A percentile compares a stretch with the other conserved stretches of the same genome.
These are phyloP conservation scores for Rubroboletus pulcherrimus DNA, from an alignment of 768 basidiomycete genomes.

Conservation along the genomic window DNA sequence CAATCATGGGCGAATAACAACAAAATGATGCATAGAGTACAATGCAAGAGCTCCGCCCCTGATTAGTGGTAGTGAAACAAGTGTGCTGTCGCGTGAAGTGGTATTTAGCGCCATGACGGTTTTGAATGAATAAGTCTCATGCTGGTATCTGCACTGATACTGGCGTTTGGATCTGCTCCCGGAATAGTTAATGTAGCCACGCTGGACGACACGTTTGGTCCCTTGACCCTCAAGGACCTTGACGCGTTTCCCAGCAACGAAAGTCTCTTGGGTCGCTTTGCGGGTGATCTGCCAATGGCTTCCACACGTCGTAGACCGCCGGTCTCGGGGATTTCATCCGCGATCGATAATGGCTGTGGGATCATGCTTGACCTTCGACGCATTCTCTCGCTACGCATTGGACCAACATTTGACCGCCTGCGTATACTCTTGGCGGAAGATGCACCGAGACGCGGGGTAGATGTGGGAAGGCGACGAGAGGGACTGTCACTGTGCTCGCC, in stretches of 20 bases:
- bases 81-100: not conserved
- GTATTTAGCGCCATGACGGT: conserved; percentile 57
- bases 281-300: conserved; percentile 45
- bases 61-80: conserved; percentile 7
- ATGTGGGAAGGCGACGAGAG: conserved; percentile 45
- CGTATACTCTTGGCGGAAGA: conserved; percentile 40
- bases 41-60: conserved; percentile 14
- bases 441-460: conserved; percentile 39
- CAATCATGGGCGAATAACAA: conserved; percentile 4
- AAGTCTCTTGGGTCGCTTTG: conserved; percentile 55
- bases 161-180: conserved; percentile 41
- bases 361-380: conserved; percentile 80
- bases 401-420: conserved; percentile 72
- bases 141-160: conserved; percentile 44
- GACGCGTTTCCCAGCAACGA: conserved; percentile 45
- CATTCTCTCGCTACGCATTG: conserved; percentile 67
- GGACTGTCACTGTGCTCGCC: conserved; percentile 41
- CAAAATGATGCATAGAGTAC: conserved; percentile 15
- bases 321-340: conserved; percentile 34
- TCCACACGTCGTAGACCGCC: conserved; percentile 41
- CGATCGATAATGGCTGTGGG: conserved; percentile 55
- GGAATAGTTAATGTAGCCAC: conserved; percentile 30
- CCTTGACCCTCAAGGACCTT: conserved; percentile 34
- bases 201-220: conserved; percentile 30
- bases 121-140: conserved; percentile 38